These are phyloP conservation scores for Neonectria magnoliae DNA, from an alignment of 2,329 filamentous ascomycete genomes.

Conservation along the genomic window DNA sequence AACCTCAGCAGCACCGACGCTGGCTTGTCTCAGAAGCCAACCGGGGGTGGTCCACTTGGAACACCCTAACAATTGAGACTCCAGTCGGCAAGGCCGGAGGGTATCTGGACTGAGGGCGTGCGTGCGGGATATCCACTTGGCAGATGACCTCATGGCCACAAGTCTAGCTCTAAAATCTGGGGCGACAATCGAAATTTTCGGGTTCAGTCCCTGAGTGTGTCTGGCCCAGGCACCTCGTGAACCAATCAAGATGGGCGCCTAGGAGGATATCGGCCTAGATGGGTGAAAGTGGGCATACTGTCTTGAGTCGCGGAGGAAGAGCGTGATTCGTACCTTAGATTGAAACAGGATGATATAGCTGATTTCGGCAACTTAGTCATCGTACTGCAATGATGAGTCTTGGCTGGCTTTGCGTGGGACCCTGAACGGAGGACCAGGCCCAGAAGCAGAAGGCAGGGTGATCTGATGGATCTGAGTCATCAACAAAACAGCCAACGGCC, in stretches of 20 bases:
- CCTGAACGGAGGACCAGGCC: slow-evolving; percentile 28
- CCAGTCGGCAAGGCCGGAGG: slow-evolving; percentile 27
- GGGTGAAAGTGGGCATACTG: slow-evolving; percentile 4
- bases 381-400: slow-evolving; percentile 15
- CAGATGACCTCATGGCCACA: slow-evolving; percentile 38
- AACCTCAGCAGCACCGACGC: slow-evolving; percentile 5
- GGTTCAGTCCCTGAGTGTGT: slow-evolving; percentile 17
- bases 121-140: slow-evolving; percentile 21
- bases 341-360: slow-evolving; percentile 3
- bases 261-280: slow-evolving; percentile 34
- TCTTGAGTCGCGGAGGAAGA: not conserved
- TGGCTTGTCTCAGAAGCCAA: slow-evolving; percentile 18
- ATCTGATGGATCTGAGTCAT: slow-evolving; percentile 14
- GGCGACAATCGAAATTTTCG: slow-evolving; percentile 27
- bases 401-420: slow-evolving; percentile 26
- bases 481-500: not conserved
- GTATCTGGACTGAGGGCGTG: slow-evolving; percentile 2
- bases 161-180: slow-evolving; percentile 37
- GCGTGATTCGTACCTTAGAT: not conserved
- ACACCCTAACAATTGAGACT: slow-evolving; percentile 5
- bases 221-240: slow-evolving; percentile 4
- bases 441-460: slow-evolving; percentile 34
- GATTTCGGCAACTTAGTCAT: slow-evolving; percentile 20
- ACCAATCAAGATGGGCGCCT: slow-evolving; percentile 26
- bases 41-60: slow-evolving; percentile 9